These are phyloP conservation scores for Entomortierella parvispora DNA, from an alignment of 192 early-diverging fungal genomes.

Conservation along the genomic window DNA sequence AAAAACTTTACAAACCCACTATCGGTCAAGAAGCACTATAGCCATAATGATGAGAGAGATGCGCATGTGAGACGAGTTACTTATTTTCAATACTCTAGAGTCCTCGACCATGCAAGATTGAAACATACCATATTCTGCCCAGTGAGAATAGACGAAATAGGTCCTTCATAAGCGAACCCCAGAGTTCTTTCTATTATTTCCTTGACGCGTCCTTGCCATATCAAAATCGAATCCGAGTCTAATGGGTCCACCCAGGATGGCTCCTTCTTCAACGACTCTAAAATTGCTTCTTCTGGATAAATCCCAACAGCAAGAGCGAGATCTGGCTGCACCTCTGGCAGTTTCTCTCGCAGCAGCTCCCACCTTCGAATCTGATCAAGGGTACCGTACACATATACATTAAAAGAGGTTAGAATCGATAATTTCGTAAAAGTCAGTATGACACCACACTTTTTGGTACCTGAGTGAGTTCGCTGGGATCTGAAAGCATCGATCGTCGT, in stretches of 20 bases:
- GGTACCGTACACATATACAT: no score
- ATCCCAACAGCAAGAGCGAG: slow-evolving; percentile 3
- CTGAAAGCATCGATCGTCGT: slow-evolving; percentile 9
- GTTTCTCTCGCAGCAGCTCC: slow-evolving; percentile 16
- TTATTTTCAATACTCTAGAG: no score
- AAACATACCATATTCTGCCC: slow-evolving; percentile 31
- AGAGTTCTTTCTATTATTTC: background rate
- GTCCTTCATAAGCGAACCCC: background rate
- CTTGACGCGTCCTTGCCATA: slow-evolving; percentile 13
- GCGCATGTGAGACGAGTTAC: no score
- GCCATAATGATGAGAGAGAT: no score
- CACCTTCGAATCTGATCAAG: slow-evolving; percentile 23
- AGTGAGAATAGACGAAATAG: background rate
- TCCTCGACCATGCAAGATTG: background rate
- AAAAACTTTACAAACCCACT: slow-evolving; percentile 49
- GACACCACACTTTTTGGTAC: no score
- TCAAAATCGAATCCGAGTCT: background rate
- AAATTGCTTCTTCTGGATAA: slow-evolving; percentile 9
- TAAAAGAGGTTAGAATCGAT: no score
- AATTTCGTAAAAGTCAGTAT: no score
- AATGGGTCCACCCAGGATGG: slow-evolving; percentile 14
- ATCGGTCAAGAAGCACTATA: slow-evolving; percentile 38
- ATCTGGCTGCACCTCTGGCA: slow-evolving; percentile 35
- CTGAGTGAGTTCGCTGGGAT: slow-evolving; percentile 8
- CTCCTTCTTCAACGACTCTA: background rate